phyloP scores from a whole-genome alignment of 129 eudicot genomes.

The Centella asiatica region DNA sequence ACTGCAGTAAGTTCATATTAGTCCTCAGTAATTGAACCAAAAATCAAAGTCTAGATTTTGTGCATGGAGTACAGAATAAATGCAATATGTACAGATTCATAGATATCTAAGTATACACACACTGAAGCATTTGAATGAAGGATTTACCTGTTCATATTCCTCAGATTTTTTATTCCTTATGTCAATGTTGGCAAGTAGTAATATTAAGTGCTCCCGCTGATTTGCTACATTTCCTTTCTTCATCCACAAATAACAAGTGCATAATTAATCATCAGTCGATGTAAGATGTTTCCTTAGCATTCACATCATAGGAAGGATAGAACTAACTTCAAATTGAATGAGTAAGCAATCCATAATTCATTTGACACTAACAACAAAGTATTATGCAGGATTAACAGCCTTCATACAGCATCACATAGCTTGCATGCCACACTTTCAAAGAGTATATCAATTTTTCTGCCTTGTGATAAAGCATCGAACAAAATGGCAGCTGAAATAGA shows the following conservation, averaged over 20 bases:
- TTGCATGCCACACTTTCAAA: background rate
- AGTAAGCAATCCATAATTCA: background rate
- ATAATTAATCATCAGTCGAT: slow-evolving; percentile 21
- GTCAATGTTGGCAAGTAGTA: slow-evolving; percentile 91
- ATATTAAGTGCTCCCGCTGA: slow-evolving; percentile 91
- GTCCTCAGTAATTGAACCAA: background rate
- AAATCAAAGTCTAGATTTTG: background rate
- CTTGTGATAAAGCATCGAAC: too few relatives aligned
- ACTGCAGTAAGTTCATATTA: slow-evolving; percentile 38
- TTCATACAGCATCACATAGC: background rate
- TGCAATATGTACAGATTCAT: background rate
- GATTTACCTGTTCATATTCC: slow-evolving; percentile 44
- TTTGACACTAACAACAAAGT: background rate
- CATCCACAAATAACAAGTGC: slow-evolving; percentile 21
- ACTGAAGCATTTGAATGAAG: background rate
- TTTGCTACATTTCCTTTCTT: slow-evolving; percentile 99
- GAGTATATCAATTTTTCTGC: too few relatives aligned
- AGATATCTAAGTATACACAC: background rate
- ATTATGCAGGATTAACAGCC: background rate
- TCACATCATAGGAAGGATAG: slow-evolving; percentile 4
- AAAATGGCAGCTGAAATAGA: too few relatives aligned
- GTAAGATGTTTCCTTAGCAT: background rate
- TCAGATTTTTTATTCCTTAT: slow-evolving; percentile 41
- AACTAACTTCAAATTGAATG: background rate
- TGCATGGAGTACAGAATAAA: background rate